Percentiles rank a stretch among this genome's conserved stretches.
phyloP scores from a whole-genome alignment of 2,329 filamentous ascomycete species.

The Cryphonectria japonica region DNA sequence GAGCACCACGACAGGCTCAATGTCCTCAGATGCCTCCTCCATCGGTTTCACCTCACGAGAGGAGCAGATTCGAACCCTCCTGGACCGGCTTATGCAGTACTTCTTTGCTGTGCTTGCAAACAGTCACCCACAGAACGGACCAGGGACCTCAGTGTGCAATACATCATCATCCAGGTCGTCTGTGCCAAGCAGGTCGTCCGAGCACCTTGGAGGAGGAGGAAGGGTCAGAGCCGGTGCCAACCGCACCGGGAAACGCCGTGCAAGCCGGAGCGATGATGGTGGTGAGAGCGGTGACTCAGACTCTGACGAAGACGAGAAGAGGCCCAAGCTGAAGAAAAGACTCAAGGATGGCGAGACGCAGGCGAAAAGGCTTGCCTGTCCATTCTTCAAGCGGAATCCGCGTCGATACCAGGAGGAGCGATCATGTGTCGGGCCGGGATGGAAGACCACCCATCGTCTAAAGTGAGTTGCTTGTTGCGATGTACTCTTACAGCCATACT shows the following conservation, averaged over 20 bases:
- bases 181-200: not conserved
- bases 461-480: conserved; percentile 21
- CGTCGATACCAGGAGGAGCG: conserved; percentile 24
- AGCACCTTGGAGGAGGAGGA: not conserved
- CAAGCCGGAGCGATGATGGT: conserved; percentile 7
- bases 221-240: not conserved
- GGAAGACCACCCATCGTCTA: conserved; percentile 28
- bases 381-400: conserved; percentile 31
- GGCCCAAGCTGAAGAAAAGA: conserved; percentile 21
- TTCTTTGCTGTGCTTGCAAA: conserved; percentile 23
- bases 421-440: conserved; percentile 30
- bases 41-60: conserved; percentile 8
- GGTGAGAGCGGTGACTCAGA: conserved; percentile 12
- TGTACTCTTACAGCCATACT: not conserved
- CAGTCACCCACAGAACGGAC: not conserved
- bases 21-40: not conserved
- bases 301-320: not conserved
- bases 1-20: not conserved
- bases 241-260: conserved; percentile 13
- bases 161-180: not conserved
- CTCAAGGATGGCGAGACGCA: conserved; percentile 14
- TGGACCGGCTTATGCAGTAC: conserved; percentile 30
- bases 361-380: conserved; percentile 29
- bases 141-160: not conserved
- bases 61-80: conserved; percentile 18